Evolutionary conservation across 2,329 filamentous ascomycete genomes (phyloP).

Genomic region (Aspergillus sp.): DNA sequence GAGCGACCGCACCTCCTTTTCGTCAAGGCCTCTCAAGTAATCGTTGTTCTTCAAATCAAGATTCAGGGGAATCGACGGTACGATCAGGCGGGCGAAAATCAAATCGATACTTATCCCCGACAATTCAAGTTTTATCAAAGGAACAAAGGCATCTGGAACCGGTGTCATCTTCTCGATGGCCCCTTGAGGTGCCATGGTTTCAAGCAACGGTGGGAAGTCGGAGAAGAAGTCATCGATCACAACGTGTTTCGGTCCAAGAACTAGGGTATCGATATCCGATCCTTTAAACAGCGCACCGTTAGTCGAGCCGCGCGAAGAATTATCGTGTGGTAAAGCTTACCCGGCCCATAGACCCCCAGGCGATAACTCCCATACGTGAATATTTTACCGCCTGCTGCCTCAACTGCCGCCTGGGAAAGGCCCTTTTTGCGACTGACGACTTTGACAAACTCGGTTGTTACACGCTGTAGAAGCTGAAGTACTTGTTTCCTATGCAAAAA

Average conservation of each 20-base stretch:
- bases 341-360: constrained; percentile 86
- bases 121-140: constrained; percentile 96
- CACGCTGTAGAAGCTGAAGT: constrained; percentile 71
- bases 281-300: constrained; percentile 49
- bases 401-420: constrained; percentile 73
- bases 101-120: constrained; percentile 91
- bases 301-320: constrained; percentile 1
- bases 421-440: constrained; percentile 73
- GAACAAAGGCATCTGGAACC: constrained; percentile 88
- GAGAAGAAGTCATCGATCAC: constrained; percentile 88
- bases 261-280: constrained; percentile 95
- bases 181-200: constrained; percentile 72
- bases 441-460: constrained; percentile 84
- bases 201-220: constrained; percentile 76
- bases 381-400: constrained; percentile 84
- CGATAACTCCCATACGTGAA: constrained; percentile 97
- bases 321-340: constrained; percentile 34
- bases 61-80: constrained; percentile 69
- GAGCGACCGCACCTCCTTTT: constrained; percentile 81
- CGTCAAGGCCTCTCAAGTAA: constrained; percentile 80
- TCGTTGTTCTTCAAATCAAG: constrained; percentile 80
- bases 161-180: constrained; percentile 80
- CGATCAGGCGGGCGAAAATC: constrained; percentile 76
- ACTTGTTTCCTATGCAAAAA: constrained; percentile 61
- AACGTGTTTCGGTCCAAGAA: constrained; percentile 88